Evolutionary conservation across 129 eudicot species (phyloP).

Genomic region (Flaveria sonorensis): DNA sequence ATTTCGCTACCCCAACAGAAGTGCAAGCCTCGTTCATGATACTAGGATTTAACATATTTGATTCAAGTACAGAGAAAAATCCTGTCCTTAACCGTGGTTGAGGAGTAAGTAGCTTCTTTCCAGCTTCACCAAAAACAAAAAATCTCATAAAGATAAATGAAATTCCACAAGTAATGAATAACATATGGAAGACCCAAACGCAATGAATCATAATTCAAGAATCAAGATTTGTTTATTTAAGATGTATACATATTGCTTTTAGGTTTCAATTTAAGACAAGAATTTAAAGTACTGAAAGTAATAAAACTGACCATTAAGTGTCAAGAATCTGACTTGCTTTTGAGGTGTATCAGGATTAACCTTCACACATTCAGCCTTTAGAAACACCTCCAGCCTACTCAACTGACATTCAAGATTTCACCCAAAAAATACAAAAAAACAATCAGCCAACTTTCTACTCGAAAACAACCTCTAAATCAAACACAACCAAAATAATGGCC

Average conservation of each 20-base stretch:
- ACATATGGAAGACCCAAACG: not conserved
- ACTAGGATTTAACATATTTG: constrained; percentile 50
- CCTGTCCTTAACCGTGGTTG: constrained; percentile 96
- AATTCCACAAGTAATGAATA: not conserved
- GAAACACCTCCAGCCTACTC: constrained; percentile 72
- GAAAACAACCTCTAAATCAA: not conserved
- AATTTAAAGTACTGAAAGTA: not conserved
- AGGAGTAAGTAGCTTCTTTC: constrained; percentile 81
- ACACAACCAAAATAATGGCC: constrained; percentile 4
- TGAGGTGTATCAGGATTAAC: constrained; percentile 99
- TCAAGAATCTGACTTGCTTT: constrained; percentile 89
- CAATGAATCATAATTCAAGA: not conserved
- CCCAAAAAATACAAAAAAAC: not conserved
- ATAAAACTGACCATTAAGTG: constrained; percentile 72
- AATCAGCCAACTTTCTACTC: constrained; percentile 25
- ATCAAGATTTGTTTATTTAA: constrained; percentile 1
- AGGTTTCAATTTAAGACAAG: no score
- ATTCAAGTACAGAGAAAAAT: constrained; percentile 80
- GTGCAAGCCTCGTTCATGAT: constrained; percentile 94
- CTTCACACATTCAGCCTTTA: constrained; percentile 77
- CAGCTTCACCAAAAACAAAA: constrained; percentile 47
- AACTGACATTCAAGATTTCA: constrained; percentile 49
- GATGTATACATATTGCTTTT: not conserved
- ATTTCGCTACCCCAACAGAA: constrained; percentile 90
- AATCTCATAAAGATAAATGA: constrained; percentile 6